Evolutionary conservation across 2,329 filamentous ascomycete species (phyloP).

Genomic region (Claviceps pazoutovae): DNA sequence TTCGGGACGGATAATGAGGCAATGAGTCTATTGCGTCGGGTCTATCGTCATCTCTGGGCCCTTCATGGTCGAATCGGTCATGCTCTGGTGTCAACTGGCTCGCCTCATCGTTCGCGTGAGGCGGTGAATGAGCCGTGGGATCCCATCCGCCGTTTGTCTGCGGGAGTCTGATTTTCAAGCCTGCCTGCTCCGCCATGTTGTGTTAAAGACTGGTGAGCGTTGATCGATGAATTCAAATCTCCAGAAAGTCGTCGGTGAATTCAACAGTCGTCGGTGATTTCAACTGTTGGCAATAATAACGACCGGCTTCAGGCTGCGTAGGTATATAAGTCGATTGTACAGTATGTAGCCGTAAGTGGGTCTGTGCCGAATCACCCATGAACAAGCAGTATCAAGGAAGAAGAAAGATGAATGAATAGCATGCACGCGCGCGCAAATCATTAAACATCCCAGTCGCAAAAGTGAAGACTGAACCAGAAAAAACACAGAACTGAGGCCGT

Average conservation of each 20-base stretch:
- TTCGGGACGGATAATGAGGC: conserved; percentile 23
- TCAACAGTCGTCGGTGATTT: too few relatives aligned
- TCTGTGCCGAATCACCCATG: background rate
- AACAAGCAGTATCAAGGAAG: background rate
- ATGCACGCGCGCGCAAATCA: background rate
- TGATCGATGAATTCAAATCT: too few relatives aligned
- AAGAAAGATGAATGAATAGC: background rate
- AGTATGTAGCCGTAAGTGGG: conserved; percentile 3
- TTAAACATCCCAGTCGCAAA: too few relatives aligned
- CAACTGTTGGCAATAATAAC: too few relatives aligned
- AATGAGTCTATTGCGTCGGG: background rate
- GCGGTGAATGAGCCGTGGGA: conserved; percentile 17
- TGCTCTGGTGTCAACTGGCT: conserved; percentile 7
- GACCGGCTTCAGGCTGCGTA: too few relatives aligned
- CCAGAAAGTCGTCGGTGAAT: too few relatives aligned
- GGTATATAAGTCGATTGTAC: conserved; percentile 1
- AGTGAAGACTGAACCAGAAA: background rate
- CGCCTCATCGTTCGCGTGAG: conserved; percentile 9
- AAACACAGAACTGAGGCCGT: background rate
- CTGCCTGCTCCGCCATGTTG: conserved; percentile 20
- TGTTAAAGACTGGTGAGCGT: background rate
- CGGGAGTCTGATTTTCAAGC: conserved; percentile 15
- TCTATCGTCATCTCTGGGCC: background rate
- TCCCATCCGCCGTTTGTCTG: conserved; percentile 13
- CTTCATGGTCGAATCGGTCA: background rate